Percentiles rank a stretch among this genome's conserved stretches.
These are phyloP conservation scores for Geotrichum cucujoidarum DNA, from an alignment of 1,139 yeast genomes.

Conservation along the genomic window DNA sequence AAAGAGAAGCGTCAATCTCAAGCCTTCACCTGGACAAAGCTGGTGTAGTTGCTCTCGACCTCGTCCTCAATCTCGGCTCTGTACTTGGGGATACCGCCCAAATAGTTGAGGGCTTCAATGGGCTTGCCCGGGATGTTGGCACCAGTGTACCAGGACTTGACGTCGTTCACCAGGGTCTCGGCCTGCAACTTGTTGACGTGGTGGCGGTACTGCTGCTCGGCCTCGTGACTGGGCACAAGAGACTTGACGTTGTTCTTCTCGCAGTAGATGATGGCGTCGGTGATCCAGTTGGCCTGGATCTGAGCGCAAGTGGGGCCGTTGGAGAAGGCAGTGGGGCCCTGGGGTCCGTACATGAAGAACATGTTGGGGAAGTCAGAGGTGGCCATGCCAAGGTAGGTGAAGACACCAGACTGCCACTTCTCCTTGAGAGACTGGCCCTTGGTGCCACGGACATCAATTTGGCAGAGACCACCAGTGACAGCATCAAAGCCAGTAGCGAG, in stretches of 20 bases:
- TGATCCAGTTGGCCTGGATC: conserved; percentile 19
- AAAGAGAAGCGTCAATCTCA: not conserved
- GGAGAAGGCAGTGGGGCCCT: conserved; percentile 35
- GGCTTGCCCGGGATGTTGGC: conserved; percentile 21
- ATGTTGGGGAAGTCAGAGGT: conserved; percentile 32
- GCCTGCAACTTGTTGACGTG: conserved; percentile 16
- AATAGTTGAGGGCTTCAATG: conserved; percentile 19
- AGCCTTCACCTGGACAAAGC: conserved; percentile 10
- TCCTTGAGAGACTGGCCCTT: conserved; percentile 26
- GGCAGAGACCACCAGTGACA: conserved; percentile 32
- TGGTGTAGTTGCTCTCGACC: conserved; percentile 9
- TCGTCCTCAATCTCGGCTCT: conserved; percentile 13
- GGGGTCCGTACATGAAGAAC: conserved; percentile 35
- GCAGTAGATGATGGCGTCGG: conserved; percentile 15
- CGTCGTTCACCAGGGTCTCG: conserved; percentile 13
- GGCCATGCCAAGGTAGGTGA: conserved; percentile 30
- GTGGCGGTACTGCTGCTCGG: conserved; percentile 14
- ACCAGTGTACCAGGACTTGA: conserved; percentile 20
- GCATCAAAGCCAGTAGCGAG: conserved; percentile 27
- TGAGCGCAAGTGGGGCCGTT: conserved; percentile 28
- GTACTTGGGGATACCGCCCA: conserved; percentile 20
- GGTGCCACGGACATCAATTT: conserved; percentile 27
- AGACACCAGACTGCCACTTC: conserved; percentile 29
- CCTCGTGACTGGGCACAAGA: conserved; percentile 12
- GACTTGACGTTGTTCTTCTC: conserved; percentile 14